Percentiles rank a stretch among this genome's conserved stretches.
Evolutionary conservation across 495 filamentous ascomycete species (phyloP).

Genomic region (Penicillium turbatum): DNA sequence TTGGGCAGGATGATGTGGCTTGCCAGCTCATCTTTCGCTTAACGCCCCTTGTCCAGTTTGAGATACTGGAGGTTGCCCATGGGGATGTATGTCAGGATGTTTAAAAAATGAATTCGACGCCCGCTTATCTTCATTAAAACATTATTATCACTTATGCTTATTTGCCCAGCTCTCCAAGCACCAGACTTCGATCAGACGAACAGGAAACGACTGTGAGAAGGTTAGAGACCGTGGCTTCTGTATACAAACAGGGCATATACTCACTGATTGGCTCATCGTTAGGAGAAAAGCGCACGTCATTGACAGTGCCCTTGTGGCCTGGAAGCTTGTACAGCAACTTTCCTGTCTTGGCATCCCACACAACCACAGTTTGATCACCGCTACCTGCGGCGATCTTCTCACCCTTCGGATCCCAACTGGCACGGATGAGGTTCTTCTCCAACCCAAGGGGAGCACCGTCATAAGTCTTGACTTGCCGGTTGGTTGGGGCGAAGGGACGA

Average conservation of each 20-base stretch:
- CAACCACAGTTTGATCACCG: slow-evolving; percentile 82
- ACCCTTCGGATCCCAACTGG: slow-evolving; percentile 86
- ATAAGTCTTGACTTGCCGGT: slow-evolving; percentile 77
- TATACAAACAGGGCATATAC: slow-evolving; percentile 32
- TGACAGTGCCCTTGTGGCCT: slow-evolving; percentile 92
- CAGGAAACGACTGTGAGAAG: slow-evolving; percentile 69
- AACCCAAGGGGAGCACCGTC: slow-evolving; percentile 82
- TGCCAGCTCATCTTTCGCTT: neutral
- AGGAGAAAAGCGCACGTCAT: slow-evolving; percentile 88
- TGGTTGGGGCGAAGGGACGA: slow-evolving; percentile 83
- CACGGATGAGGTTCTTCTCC: slow-evolving; percentile 88
- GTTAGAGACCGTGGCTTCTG: slow-evolving; percentile 7
- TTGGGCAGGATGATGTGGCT: neutral
- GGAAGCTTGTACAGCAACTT: slow-evolving; percentile 93
- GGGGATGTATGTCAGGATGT: neutral
- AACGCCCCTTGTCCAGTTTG: neutral
- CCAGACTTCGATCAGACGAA: slow-evolving; percentile 74
- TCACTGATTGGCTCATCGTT: slow-evolving; percentile 81
- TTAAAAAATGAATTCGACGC: slow-evolving; percentile 18
- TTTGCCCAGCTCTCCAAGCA: slow-evolving; percentile 72
- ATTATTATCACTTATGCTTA: slow-evolving; percentile 27
- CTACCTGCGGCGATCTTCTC: slow-evolving; percentile 84
- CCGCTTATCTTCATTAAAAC: slow-evolving; percentile 15
- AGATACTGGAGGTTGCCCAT: neutral
- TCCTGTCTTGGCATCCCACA: slow-evolving; percentile 79